Evolutionary conservation across 1,139 yeast genomes (phyloP).

Genomic region (Arxiozyma slooffiae): DNA sequence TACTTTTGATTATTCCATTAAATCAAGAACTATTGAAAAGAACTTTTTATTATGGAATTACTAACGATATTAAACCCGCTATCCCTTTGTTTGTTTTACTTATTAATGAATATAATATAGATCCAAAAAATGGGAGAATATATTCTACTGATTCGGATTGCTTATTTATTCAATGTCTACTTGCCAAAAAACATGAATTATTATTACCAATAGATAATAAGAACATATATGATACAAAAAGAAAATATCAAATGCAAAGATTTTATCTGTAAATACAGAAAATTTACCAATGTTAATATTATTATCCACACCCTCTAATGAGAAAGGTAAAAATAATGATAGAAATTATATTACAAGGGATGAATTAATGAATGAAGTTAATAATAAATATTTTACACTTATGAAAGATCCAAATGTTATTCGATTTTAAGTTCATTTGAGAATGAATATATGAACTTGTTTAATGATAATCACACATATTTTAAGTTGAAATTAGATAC

Average conservation of each 20-base stretch:
- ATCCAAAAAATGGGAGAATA: not conserved
- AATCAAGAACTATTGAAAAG: not conserved
- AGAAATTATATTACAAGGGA: not conserved
- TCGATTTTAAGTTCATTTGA: not conserved
- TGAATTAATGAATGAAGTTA: not conserved
- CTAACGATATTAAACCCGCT: not conserved
- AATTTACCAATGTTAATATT: conserved; percentile 3
- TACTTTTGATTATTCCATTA: not conserved
- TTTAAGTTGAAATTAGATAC: conserved; percentile 1
- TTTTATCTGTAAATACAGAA: not conserved
- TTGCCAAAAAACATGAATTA: not conserved
- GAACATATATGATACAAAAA: not conserved
- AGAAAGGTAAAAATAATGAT: not conserved
- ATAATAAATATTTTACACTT: not conserved
- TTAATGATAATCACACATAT: not conserved
- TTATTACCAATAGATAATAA: not conserved
- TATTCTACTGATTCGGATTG: not conserved
- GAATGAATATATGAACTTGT: not conserved
- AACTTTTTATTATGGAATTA: not conserved
- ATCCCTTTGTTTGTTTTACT: not conserved
- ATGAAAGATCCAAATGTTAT: not conserved
- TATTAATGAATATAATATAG: not conserved
- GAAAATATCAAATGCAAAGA: not conserved
- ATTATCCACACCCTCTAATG: not conserved
- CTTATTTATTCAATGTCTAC: conserved; percentile 1